Evolutionary conservation across 257 asterid genomes (phyloP).

Genomic region (Fraxinus quadrangulata): DNA sequence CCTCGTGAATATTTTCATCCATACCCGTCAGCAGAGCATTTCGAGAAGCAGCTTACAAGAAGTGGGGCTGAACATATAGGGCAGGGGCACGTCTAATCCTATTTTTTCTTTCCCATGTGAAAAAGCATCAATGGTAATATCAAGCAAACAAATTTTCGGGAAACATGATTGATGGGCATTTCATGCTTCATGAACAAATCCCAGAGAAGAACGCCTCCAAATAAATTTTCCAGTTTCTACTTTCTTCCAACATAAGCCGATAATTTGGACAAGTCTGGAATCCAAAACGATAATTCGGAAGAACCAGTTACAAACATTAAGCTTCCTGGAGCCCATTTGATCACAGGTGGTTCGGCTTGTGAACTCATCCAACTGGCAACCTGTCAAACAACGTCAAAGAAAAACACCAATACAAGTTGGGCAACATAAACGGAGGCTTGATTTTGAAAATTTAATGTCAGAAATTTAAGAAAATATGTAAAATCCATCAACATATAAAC

Average conservation of each 20-base stretch:
- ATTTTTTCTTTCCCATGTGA: background rate
- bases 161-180: background rate
- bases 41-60: background rate
- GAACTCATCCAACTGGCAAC: conserved; percentile 96
- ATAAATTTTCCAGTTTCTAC: conserved; percentile 7
- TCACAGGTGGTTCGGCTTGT: conserved; percentile 82
- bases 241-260: conserved; percentile 91
- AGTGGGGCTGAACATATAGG: background rate
- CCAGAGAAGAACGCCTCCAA: background rate
- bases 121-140: background rate
- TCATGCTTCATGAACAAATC: background rate
- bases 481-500: background rate
- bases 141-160: background rate
- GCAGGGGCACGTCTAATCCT: background rate
- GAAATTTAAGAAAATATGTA: background rate
- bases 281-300: conserved; percentile 92
- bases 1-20: background rate
- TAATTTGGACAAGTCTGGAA: conserved; percentile 90
- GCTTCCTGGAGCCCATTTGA: conserved; percentile 91
- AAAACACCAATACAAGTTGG: conserved; percentile 9
- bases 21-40: background rate
- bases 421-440: background rate
- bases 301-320: conserved; percentile 97
- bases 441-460: background rate
- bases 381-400: conserved; percentile 38